These are phyloP conservation scores for Calcarisporium arbuscula DNA, from an alignment of 2,329 filamentous ascomycete genomes.

Conservation along the genomic window DNA sequence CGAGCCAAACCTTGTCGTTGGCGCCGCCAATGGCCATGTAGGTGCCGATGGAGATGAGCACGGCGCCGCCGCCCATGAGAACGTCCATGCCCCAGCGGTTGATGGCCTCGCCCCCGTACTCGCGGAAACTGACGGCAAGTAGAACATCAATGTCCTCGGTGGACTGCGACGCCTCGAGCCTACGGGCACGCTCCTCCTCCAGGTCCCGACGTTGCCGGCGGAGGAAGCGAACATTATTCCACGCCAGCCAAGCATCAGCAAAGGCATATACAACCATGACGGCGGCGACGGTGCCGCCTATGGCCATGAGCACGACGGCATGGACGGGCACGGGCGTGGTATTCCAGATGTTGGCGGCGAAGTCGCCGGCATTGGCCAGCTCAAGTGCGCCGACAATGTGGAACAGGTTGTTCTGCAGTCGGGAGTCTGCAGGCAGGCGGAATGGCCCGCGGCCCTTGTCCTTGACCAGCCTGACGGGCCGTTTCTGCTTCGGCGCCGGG, in stretches of 20 bases:
- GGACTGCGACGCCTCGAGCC: conserved; percentile 4
- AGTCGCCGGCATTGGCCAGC: conserved; percentile 49
- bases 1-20: conserved; percentile 31
- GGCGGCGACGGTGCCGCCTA: conserved; percentile 42
- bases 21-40: conserved; percentile 48
- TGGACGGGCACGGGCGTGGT: conserved; percentile 40
- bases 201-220: conserved; percentile 32
- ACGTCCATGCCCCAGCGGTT: conserved; percentile 46
- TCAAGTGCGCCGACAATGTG: conserved; percentile 44
- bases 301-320: conserved; percentile 43
- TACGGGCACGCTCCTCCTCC: conserved; percentile 11
- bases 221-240: conserved; percentile 39
- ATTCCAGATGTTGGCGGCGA: conserved; percentile 54
- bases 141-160: conserved; percentile 25
- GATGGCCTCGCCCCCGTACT: conserved; percentile 43
- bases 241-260: conserved; percentile 35
- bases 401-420: conserved; percentile 16
- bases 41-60: conserved; percentile 46
- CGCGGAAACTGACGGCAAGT: conserved; percentile 38
- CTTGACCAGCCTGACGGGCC: no score
- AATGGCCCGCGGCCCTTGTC: no score
- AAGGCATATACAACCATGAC: conserved; percentile 37
- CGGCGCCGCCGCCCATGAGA: conserved; percentile 40
- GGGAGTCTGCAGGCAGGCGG: no score
- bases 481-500: no score